These are phyloP conservation scores for Hortiboletus campestris DNA, from an alignment of 768 basidiomycete genomes.

Conservation along the genomic window DNA sequence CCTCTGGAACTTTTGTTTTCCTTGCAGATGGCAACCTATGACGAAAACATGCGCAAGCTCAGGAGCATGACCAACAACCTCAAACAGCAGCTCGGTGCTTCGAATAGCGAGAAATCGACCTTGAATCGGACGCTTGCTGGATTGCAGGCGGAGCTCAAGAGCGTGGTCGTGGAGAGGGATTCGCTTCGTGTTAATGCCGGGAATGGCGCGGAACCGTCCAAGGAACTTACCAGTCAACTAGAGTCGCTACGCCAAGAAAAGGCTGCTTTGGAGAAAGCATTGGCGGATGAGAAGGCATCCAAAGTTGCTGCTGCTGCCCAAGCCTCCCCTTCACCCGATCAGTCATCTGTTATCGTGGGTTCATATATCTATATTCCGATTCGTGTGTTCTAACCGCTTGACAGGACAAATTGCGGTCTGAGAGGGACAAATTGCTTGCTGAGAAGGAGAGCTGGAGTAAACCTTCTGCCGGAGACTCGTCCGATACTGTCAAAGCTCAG, in stretches of 20 bases:
- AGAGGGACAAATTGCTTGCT: slow-evolving; percentile 59
- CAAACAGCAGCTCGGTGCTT: slow-evolving; percentile 23
- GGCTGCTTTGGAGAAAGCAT: slow-evolving; percentile 35
- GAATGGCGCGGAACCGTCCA: slow-evolving; percentile 18
- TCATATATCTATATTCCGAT: neutral
- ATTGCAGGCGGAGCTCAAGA: slow-evolving; percentile 29
- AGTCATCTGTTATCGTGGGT: slow-evolving; percentile 35
- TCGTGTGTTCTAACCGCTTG: neutral
- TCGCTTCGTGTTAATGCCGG: slow-evolving; percentile 18
- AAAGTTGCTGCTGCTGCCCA: slow-evolving; percentile 18
- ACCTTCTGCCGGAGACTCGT: slow-evolving; percentile 18
- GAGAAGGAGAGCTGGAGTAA: slow-evolving; percentile 49
- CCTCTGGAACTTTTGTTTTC: neutral
- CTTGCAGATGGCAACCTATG: slow-evolving; percentile 41
- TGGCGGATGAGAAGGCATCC: slow-evolving; percentile 38
- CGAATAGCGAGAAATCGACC: slow-evolving; percentile 29
- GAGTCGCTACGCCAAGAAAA: slow-evolving; percentile 39
- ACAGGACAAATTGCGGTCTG: slow-evolving; percentile 52
- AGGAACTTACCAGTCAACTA: slow-evolving; percentile 35
- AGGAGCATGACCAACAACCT: slow-evolving; percentile 27
- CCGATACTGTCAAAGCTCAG: slow-evolving; percentile 35
- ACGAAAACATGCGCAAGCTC: slow-evolving; percentile 41
- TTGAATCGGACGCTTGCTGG: slow-evolving; percentile 27
- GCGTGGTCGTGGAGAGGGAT: slow-evolving; percentile 29
- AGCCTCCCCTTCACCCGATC: slow-evolving; percentile 18